phyloP scores from a whole-genome alignment of 805 yeast genomes.

The Grigorovia yakushimaensis region DNA sequence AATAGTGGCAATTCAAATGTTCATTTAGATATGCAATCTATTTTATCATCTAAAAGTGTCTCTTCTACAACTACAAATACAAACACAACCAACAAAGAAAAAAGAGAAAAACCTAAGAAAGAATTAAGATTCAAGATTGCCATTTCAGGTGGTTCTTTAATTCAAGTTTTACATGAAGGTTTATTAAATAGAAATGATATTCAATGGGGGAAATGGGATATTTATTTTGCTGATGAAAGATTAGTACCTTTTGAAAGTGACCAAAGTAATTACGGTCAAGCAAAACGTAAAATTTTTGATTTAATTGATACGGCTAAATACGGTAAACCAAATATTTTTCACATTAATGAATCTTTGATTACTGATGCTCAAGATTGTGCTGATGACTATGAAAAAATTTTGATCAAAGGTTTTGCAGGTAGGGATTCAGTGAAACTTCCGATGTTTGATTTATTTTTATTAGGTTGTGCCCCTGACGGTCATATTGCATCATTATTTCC shows the following conservation, averaged over 20 bases:
- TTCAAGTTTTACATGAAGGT: constrained; percentile 81
- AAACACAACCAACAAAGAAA: constrained; percentile 4
- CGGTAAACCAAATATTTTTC: constrained; percentile 63
- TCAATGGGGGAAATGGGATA: constrained; percentile 91
- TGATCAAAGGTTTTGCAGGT: constrained; percentile 86
- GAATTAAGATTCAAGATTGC: constrained; percentile 82
- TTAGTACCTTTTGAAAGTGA: constrained; percentile 76
- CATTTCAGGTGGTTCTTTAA: constrained; percentile 84
- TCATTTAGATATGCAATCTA: constrained; percentile 11
- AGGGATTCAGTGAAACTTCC: constrained; percentile 95
- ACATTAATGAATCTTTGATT: constrained; percentile 68
- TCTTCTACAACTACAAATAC: constrained; percentile 4
- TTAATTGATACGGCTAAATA: constrained; percentile 27
- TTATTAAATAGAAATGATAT: constrained; percentile 65
- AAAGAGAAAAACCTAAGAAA: constrained; percentile 41
- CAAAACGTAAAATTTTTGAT: constrained; percentile 75
- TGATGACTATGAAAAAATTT: constrained; percentile 77
- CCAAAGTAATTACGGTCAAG: constrained; percentile 85
- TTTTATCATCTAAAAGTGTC: constrained; percentile 16
- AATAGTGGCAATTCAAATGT: neutral
- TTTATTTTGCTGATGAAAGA: constrained; percentile 93
- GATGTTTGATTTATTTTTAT: constrained; percentile 77
- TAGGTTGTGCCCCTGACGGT: constrained; percentile 99
- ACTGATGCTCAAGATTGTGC: constrained; percentile 88
- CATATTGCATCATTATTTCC: constrained; percentile 97